These are phyloP conservation scores for Eragrostis tef DNA, from an alignment of 202 grass and related monocot species.

Conservation along the genomic window DNA sequence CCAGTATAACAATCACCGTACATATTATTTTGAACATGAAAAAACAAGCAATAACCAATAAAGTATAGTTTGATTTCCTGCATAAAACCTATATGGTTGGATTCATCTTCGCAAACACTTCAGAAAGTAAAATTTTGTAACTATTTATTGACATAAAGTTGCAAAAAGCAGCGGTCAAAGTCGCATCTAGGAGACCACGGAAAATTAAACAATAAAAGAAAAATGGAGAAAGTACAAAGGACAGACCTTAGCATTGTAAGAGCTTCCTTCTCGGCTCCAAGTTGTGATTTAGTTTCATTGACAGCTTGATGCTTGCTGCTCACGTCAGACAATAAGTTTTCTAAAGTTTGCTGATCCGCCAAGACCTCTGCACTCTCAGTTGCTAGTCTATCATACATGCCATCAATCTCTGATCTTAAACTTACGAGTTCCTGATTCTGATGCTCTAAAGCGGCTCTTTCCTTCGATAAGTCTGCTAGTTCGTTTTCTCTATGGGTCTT, in stretches of 20 bases:
- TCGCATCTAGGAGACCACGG: not conserved
- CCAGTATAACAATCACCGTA: not conserved
- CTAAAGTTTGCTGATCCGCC: conserved; percentile 56
- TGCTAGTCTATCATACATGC: conserved; percentile 62
- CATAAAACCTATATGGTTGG: not conserved
- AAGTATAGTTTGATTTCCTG: not conserved
- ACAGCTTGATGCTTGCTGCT: conserved; percentile 64
- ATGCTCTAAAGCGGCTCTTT: conserved; percentile 62
- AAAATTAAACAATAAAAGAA: not conserved
- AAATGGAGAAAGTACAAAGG: not conserved
- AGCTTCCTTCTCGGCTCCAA: conserved; percentile 89
- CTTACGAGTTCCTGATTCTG: conserved; percentile 55
- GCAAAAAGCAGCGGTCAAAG: not conserved
- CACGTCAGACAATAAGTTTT: conserved; percentile 59
- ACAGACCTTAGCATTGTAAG: conserved; percentile 82
- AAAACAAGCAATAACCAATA: conserved; percentile 16
- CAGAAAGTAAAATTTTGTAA: not conserved
- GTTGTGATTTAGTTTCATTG: conserved; percentile 72
- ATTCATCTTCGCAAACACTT: not conserved
- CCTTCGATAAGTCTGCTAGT: conserved; percentile 63
- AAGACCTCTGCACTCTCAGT: conserved; percentile 60
- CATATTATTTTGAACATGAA: conserved; percentile 1
- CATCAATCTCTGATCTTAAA: conserved; percentile 78
- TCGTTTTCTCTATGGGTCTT: conserved; percentile 51
- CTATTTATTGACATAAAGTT: not conserved